These are phyloP conservation scores for Russula sp. DNA, from an alignment of 768 basidiomycete genomes.

Conservation along the genomic window DNA sequence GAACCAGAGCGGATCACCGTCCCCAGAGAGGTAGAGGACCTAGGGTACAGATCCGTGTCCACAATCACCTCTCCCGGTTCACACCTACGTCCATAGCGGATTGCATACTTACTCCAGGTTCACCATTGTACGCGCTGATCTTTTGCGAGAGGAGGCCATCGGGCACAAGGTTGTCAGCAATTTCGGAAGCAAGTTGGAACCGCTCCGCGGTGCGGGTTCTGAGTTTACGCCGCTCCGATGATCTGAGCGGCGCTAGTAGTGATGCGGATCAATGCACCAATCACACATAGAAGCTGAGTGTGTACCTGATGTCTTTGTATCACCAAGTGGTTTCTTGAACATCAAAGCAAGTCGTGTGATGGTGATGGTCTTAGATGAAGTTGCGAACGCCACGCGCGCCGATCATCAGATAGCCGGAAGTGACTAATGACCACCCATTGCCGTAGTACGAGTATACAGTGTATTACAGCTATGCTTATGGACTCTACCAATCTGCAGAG, in stretches of 20 bases:
- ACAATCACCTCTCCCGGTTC: background rate
- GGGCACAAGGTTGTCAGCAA: conserved; percentile 65
- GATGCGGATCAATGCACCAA: background rate
- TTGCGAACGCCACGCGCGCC: background rate
- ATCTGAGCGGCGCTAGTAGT: conserved; percentile 52
- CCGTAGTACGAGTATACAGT: too few species aligned
- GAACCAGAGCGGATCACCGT: conserved; percentile 77
- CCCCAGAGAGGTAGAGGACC: conserved; percentile 57
- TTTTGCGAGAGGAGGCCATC: conserved; percentile 66
- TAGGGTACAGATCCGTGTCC: conserved; percentile 27
- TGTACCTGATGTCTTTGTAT: conserved; percentile 59
- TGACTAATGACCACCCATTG: background rate
- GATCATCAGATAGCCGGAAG: background rate
- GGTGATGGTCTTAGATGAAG: background rate
- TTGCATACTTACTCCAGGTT: conserved; percentile 53
- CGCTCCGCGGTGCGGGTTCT: conserved; percentile 49
- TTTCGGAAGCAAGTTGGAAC: conserved; percentile 46
- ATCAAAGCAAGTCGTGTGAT: conserved; percentile 33
- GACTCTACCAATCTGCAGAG: too few species aligned
- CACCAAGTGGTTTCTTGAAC: conserved; percentile 75
- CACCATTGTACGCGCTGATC: conserved; percentile 56
- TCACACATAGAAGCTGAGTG: background rate
- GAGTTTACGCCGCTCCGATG: conserved; percentile 68
- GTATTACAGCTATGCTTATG: too few species aligned
- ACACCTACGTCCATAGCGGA: background rate